Evolutionary conservation across 257 asterid species (phyloP).

Genomic region (Gentiana straminea): DNA sequence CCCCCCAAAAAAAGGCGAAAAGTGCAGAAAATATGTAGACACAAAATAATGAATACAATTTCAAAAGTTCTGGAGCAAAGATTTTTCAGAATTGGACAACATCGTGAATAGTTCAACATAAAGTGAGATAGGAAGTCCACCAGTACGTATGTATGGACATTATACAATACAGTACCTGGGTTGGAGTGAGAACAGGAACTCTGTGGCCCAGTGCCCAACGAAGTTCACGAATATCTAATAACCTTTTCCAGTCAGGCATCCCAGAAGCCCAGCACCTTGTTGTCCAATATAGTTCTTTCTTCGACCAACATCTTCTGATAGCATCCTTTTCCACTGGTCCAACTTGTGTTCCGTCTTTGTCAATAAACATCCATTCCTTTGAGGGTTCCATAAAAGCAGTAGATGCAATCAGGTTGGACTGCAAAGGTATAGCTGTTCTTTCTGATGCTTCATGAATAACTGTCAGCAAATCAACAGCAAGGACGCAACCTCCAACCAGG

Average conservation of each 20-base stretch:
- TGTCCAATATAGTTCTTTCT: conserved; percentile 86
- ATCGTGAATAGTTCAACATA: too few species aligned
- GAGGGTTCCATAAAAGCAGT: conserved; percentile 94
- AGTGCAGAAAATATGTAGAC: too few species aligned
- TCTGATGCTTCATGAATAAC: conserved; percentile 94
- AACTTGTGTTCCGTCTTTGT: conserved; percentile 62
- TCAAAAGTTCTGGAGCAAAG: too few species aligned
- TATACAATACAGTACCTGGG: conserved; percentile 44
- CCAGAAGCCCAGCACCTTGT: conserved; percentile 95
- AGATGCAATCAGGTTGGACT: conserved; percentile 95
- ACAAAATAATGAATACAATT: too few species aligned
- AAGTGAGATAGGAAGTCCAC: too few species aligned
- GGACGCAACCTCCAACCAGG: conserved; percentile 97
- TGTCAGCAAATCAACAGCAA: conserved; percentile 92
- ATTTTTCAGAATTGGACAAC: too few species aligned
- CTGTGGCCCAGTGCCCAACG: conserved; percentile 92
- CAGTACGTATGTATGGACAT: not conserved
- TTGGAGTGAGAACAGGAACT: conserved; percentile 88
- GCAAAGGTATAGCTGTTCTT: conserved; percentile 94
- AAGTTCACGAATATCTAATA: conserved; percentile 94
- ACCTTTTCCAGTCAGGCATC: conserved; percentile 96
- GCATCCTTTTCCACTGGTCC: conserved; percentile 99
- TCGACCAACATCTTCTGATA: conserved; percentile 91
- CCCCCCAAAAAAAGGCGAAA: too few species aligned
- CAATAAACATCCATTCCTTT: conserved; percentile 85